These are phyloP conservation scores for Prinsepia uniflora DNA, from an alignment of 306 rosid genomes.

Conservation along the genomic window DNA sequence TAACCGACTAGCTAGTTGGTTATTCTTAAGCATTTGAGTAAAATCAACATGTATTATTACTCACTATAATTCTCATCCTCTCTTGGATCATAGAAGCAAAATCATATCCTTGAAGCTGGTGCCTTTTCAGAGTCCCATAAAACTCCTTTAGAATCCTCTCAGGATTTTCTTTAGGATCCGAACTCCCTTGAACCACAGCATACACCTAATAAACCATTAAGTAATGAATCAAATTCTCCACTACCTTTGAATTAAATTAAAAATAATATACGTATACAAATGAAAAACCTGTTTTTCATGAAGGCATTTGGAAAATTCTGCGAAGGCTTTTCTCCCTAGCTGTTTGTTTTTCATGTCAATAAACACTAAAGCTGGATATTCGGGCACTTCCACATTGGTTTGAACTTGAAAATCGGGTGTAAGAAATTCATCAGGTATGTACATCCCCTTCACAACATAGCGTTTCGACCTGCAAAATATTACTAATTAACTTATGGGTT, in stretches of 20 bases:
- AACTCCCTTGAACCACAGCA: conserved; percentile 2
- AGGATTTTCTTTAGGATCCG: neutral
- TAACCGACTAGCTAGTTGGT: neutral
- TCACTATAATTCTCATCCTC: conserved; percentile 2
- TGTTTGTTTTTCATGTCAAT: neutral
- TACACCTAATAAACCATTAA: neutral
- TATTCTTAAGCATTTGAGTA: neutral
- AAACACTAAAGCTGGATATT: conserved; percentile 10
- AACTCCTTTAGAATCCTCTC: conserved; percentile 3
- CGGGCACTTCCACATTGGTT: neutral
- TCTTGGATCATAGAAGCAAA: neutral
- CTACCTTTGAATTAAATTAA: too few species aligned
- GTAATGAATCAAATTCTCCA: neutral
- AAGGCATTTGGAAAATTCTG: neutral
- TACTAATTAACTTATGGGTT: too few species aligned
- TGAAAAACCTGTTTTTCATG: conserved; percentile 7
- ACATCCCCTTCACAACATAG: conserved; percentile 4
- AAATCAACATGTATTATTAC: neutral
- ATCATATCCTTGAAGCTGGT: neutral
- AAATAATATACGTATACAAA: neutral
- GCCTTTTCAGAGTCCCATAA: neutral
- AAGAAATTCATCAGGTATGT: conserved; percentile 16
- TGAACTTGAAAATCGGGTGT: neutral
- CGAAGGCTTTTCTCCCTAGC: neutral
- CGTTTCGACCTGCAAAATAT: neutral